These are phyloP conservation scores for Nannizziopsis arthrosporioides DNA, from an alignment of 2,329 filamentous ascomycete species.

Conservation along the genomic window DNA sequence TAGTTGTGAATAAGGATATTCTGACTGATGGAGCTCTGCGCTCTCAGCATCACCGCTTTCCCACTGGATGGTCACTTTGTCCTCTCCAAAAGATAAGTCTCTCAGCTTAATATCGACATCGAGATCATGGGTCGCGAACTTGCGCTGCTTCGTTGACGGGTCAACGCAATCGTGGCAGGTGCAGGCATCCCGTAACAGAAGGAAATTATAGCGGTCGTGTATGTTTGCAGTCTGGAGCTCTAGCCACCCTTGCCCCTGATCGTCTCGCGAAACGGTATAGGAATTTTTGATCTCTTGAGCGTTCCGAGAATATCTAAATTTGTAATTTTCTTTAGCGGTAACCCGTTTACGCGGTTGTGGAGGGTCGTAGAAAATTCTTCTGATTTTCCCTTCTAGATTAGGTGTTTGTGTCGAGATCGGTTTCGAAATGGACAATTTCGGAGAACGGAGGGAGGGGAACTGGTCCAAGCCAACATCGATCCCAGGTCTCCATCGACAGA, in stretches of 20 bases:
- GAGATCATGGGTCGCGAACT: slow-evolving; percentile 55
- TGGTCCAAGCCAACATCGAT: too few relatives aligned
- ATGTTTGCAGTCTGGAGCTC: neutral
- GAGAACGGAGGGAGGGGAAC: too few relatives aligned
- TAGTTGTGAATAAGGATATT: slow-evolving; percentile 18
- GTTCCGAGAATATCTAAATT: too few relatives aligned
- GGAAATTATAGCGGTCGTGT: neutral
- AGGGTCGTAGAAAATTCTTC: too few relatives aligned
- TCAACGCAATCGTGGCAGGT: slow-evolving; percentile 44
- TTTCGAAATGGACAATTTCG: too few relatives aligned
- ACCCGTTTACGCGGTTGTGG: too few relatives aligned
- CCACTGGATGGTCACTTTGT: slow-evolving; percentile 45
- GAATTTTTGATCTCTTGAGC: too few relatives aligned
- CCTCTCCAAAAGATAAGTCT: slow-evolving; percentile 26
- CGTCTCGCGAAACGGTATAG: too few relatives aligned
- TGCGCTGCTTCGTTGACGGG: slow-evolving; percentile 49
- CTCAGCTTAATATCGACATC: slow-evolving; percentile 36
- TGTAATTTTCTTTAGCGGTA: too few relatives aligned
- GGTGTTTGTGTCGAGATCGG: too few relatives aligned
- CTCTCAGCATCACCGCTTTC: slow-evolving; percentile 17
- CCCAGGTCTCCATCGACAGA: too few relatives aligned
- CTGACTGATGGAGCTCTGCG: slow-evolving; percentile 23
- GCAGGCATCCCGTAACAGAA: slow-evolving; percentile 44
- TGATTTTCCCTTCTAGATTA: too few relatives aligned
- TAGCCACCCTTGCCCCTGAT: neutral